Conservation (phyloP, 495 filamentous ascomycete species). For the Trichoderma asperelloides region DNA sequence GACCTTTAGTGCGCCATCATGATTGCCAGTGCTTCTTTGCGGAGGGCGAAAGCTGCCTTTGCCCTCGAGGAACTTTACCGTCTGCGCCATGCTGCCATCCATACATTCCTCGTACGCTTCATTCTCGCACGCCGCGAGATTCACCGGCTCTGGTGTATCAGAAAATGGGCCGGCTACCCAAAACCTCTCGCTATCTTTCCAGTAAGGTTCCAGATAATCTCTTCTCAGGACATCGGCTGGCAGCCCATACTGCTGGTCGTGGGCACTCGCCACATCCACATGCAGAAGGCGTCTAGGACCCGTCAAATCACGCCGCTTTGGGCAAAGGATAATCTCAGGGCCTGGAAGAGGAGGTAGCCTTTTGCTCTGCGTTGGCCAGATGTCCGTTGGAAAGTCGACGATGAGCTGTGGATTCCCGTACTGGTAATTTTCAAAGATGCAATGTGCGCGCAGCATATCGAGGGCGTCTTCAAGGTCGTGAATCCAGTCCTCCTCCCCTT, state of each 20-base stretch:
- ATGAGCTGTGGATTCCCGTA: constrained; percentile 13
- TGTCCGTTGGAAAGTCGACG: constrained; percentile 1
- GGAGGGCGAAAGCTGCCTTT: background rate
- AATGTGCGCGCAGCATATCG: constrained; percentile 18
- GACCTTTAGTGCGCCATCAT: background rate
- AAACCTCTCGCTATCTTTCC: background rate
- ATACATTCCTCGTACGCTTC: background rate
- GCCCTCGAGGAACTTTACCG: background rate
- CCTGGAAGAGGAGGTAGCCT: background rate
- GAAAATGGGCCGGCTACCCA: background rate
- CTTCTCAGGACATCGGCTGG: background rate
- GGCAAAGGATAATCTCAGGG: background rate
- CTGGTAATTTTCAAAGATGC: constrained; percentile 20
- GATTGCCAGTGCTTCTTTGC: no score
- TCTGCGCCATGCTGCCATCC: background rate
- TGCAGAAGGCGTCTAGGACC: background rate
- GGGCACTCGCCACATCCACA: background rate
- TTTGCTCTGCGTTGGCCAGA: background rate
- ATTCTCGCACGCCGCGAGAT: background rate
- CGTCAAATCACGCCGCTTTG: background rate
- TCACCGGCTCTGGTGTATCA: background rate
- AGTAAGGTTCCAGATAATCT: background rate
- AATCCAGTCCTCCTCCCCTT: constrained; percentile 12
- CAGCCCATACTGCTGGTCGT: constrained; percentile 7
- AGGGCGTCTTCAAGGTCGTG: constrained; percentile 19